A percentile compares a stretch with the other conserved stretches of the same genome.
phyloP scores from a whole-genome alignment of 2,329 filamentous ascomycete genomes.

The Atkinsonella texensis region DNA sequence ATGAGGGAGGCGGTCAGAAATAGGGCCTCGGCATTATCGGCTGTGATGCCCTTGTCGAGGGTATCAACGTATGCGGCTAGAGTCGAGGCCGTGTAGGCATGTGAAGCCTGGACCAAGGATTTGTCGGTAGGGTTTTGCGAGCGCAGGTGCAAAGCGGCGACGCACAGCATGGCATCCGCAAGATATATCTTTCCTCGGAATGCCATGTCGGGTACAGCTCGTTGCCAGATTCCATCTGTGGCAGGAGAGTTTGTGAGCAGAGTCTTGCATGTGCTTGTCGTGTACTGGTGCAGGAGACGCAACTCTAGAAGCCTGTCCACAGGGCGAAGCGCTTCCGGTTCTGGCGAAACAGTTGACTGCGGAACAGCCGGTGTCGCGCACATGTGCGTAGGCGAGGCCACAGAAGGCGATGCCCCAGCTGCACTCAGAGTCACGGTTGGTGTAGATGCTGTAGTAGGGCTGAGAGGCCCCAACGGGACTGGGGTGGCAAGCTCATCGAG shows the following conservation, averaged over 20 bases:
- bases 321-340: constrained; percentile 21
- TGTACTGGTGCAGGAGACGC: constrained; percentile 53
- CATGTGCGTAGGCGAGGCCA: constrained; percentile 21
- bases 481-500: constrained; percentile 30
- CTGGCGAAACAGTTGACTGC: constrained; percentile 10
- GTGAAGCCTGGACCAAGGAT: constrained; percentile 47
- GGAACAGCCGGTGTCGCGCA: constrained; percentile 16
- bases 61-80: constrained; percentile 47
- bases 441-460: constrained; percentile 9
- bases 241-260: constrained; percentile 40
- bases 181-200: constrained; percentile 47
- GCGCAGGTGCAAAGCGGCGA: constrained; percentile 51
- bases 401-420: constrained; percentile 11
- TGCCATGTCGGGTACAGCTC: constrained; percentile 47
- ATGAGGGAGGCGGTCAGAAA: constrained; percentile 53
- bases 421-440: neutral
- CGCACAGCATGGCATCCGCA: constrained; percentile 51
- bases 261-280: constrained; percentile 46
- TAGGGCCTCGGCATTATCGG: constrained; percentile 48
- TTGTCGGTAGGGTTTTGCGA: constrained; percentile 44
- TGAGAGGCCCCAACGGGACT: constrained; percentile 14
- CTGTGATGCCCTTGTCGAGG: constrained; percentile 43
- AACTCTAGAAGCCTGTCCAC: constrained; percentile 44
- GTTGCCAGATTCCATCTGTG: constrained; percentile 46
- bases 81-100: constrained; percentile 53